These are phyloP conservation scores for Begonia fuchsioides DNA, from an alignment of 306 rosid species.

Conservation along the genomic window DNA sequence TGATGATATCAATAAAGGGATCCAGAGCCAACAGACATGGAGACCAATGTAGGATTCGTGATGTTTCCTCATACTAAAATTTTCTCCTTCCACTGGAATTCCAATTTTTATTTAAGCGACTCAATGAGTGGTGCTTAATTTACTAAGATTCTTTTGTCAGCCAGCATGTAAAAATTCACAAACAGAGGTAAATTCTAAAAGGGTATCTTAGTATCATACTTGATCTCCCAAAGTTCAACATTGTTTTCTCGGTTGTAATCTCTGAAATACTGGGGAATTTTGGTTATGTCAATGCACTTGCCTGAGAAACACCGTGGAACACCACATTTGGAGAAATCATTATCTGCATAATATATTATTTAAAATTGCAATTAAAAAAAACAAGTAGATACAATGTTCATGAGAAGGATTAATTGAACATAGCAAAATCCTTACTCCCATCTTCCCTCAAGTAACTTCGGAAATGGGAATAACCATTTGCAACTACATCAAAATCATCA, in stretches of 20 bases:
- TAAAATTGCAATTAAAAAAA: too few species aligned
- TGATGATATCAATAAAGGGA: too few species aligned
- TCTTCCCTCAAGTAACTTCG: constrained; percentile 42
- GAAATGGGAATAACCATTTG: constrained; percentile 73
- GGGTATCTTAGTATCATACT: constrained; percentile 6
- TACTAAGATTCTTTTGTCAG: too few species aligned
- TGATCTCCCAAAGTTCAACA: constrained; percentile 74
- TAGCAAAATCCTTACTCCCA: constrained; percentile 23
- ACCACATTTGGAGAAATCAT: constrained; percentile 13
- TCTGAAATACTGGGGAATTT: constrained; percentile 51
- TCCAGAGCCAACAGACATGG: too few species aligned
- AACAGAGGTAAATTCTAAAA: too few species aligned
- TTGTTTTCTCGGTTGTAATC: constrained; percentile 67
- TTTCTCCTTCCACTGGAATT: too few species aligned
- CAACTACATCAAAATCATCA: constrained; percentile 59
- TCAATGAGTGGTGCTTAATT: too few species aligned
- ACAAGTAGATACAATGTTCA: not conserved
- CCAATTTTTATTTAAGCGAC: too few species aligned
- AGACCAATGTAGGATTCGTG: too few species aligned
- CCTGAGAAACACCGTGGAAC: constrained; percentile 36
- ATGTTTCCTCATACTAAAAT: too few species aligned
- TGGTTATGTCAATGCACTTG: constrained; percentile 35
- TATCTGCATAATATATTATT: constrained; percentile 32
- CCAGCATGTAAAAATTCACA: too few species aligned
- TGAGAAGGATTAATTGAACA: not conserved